These are phyloP conservation scores for Haplosporangium sp. DNA, from an alignment of 371 early-diverging fungal species.

Conservation along the genomic window DNA sequence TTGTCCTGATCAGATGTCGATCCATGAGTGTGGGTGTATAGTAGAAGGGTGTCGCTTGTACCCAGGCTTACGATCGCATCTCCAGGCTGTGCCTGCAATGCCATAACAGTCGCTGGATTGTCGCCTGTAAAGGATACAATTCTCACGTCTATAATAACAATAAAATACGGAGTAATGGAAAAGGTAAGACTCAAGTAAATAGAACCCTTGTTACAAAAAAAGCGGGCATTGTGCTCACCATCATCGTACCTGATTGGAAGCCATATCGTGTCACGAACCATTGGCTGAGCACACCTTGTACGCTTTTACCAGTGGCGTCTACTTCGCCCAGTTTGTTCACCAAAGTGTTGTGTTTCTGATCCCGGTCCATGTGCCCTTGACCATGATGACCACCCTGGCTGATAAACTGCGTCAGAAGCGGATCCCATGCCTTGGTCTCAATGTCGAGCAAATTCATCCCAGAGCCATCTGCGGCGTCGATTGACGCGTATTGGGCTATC, in stretches of 20 bases:
- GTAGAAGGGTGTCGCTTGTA: conserved; percentile 82
- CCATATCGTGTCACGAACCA: conserved; percentile 57
- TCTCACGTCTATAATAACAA: conserved; percentile 58
- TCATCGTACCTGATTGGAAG: conserved; percentile 62
- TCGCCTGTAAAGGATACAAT: conserved; percentile 86
- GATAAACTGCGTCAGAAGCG: conserved; percentile 25
- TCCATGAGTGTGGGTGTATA: conserved; percentile 61
- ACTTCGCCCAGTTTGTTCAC: conserved; percentile 46
- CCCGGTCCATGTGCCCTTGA: not conserved
- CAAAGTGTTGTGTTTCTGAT: conserved; percentile 10
- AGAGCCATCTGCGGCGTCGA: conserved; percentile 83
- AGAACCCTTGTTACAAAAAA: not conserved
- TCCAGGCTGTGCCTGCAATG: conserved; percentile 67
- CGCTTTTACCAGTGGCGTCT: conserved; percentile 35
- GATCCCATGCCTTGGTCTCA: conserved; percentile 67
- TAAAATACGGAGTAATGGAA: not conserved
- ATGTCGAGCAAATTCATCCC: conserved; percentile 88
- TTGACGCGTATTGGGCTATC: conserved; percentile 67
- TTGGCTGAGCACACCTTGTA: conserved; percentile 47
- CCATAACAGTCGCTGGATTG: conserved; percentile 79
- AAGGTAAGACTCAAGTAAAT: not conserved
- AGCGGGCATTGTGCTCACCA: too few relatives aligned
- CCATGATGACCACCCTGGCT: conserved; percentile 22
- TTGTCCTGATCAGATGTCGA: not conserved
- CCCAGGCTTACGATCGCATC: conserved; percentile 82